phyloP scores from a whole-genome alignment of 257 asterid species.

The Gynochthodes officinalis region DNA sequence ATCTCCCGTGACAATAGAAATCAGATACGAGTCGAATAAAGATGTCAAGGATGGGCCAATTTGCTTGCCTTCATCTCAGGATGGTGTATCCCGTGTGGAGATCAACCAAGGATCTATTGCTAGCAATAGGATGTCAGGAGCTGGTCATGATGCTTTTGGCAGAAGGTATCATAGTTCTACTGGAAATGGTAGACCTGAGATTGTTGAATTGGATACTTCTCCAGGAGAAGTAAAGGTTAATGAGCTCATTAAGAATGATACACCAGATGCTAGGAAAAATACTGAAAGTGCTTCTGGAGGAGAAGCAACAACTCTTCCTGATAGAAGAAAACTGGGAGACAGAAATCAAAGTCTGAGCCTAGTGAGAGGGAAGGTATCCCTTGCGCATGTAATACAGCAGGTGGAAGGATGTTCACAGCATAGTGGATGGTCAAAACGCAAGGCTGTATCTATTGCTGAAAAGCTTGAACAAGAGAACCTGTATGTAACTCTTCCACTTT shows the following conservation, averaged over 20 bases:
- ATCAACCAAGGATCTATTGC: conserved; percentile 1
- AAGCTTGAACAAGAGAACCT: conserved; percentile 93
- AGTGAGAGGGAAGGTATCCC: conserved; percentile 81
- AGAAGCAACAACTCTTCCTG: conserved; percentile 26
- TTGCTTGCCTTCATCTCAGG: conserved; percentile 44
- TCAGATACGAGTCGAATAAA: conserved; percentile 56
- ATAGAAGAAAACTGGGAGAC: conserved; percentile 42
- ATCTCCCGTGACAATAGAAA: conserved; percentile 77
- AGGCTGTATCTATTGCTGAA: conserved; percentile 90
- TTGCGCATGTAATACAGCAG: conserved; percentile 89
- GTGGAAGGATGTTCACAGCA: conserved; percentile 67
- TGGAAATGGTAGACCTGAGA: conserved; percentile 51
- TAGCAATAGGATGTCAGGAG: conserved; percentile 8
- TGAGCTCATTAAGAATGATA: conserved; percentile 5
- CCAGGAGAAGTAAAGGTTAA: conserved; percentile 23
- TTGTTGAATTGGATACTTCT: conserved; percentile 54
- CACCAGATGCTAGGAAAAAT: conserved; percentile 17
- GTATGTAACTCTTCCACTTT: conserved; percentile 44
- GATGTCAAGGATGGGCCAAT: conserved; percentile 38
- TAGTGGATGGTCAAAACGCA: conserved; percentile 79
- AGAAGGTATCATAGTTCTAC: conserved; percentile 29
- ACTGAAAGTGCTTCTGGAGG: conserved; percentile 21
- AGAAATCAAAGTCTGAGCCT: conserved; percentile 66
- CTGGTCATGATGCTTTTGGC: conserved; percentile 29
- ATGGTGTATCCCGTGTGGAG: conserved; percentile 25